A percentile compares a stretch with the other conserved stretches of the same genome.
Evolutionary conservation across 805 yeast species (phyloP).

Genomic region (Wickerhamiella nectarea): DNA sequence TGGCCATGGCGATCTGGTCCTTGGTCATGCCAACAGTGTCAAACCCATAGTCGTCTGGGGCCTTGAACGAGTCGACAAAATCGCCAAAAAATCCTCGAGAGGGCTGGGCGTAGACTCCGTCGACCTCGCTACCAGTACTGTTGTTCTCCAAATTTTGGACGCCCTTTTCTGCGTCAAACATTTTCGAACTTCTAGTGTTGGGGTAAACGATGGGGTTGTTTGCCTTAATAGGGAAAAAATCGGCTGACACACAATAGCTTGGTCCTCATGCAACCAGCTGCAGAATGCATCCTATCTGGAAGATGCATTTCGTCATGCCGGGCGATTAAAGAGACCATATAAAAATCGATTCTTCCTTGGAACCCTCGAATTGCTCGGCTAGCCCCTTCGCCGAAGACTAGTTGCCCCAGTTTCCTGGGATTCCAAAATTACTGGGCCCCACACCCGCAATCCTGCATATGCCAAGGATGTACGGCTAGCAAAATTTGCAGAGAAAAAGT

Average conservation of each 20-base stretch:
- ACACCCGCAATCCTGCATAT: neutral
- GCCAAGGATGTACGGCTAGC: neutral
- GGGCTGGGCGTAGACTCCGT: neutral
- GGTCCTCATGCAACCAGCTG: neutral
- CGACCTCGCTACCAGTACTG: neutral
- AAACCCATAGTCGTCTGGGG: constrained; percentile 16
- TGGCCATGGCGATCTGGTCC: constrained; percentile 19
- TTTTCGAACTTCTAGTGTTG: neutral
- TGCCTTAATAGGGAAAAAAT: neutral
- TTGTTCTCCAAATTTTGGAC: neutral
- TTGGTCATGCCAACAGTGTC: constrained; percentile 14
- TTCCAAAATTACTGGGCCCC: neutral
- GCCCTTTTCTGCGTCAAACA: neutral
- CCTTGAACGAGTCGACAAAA: constrained; percentile 11
- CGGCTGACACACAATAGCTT: neutral
- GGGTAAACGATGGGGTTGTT: neutral
- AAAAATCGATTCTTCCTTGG: too few relatives aligned
- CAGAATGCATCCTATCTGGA: neutral
- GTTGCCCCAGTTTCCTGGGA: neutral
- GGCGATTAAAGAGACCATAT: too few relatives aligned
- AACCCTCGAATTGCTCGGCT: too few relatives aligned
- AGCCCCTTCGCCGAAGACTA: neutral
- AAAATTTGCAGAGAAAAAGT: neutral
- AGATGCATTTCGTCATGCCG: neutral
- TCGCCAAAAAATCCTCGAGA: constrained; percentile 1